Evolutionary conservation across 306 rosid genomes (phyloP), one percentile per base, ranked within the genome.

Genomic region (Acacia confusa): DNA sequence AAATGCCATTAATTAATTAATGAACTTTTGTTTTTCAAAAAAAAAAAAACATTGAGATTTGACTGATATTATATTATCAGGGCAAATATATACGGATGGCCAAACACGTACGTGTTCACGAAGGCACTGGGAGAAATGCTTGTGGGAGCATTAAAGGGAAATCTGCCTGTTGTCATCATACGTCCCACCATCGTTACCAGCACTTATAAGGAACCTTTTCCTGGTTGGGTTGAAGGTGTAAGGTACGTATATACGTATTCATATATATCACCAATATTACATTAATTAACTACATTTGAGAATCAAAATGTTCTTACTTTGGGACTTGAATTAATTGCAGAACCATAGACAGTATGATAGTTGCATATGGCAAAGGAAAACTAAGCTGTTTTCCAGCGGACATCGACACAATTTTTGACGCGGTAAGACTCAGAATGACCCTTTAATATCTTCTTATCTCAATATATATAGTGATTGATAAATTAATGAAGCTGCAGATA

Each of bases 61-160:
- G 0, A 6, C 13, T 27, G 24, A 72, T 25, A 19, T 27, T 15
- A 17, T 53, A 52, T 19, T 20, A 25, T 65, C 38, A 91, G 95
- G 83, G 87, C 95, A 70, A 89, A 74, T 40, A 0, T 1, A 8
- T 79, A 82, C 30, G 95, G 95, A 79, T 91, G 95, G 95, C 95
- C 95, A 74, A 91, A 91, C 72, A 89, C 95, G 0, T 91, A 91
- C 2, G 95, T 89, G 2, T 91, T 91, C 38, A 89, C 95, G 20
- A 91, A 91, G 48, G 92, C 95, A 41, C 81, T 91, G 91, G 95
- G 89, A 6, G 95, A 91, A 72, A 91, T 91, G 95, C 22, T 83
- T 3, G 2, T 91, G 0, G 89, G 71, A 63, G 58, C 82, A 0
- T 19, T 64, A 1, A 87, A 88, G 78, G 89, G 64, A 17, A 44